Conservation (phyloP, 768 basidiomycete species). For the Leccinum variicolor region DNA sequence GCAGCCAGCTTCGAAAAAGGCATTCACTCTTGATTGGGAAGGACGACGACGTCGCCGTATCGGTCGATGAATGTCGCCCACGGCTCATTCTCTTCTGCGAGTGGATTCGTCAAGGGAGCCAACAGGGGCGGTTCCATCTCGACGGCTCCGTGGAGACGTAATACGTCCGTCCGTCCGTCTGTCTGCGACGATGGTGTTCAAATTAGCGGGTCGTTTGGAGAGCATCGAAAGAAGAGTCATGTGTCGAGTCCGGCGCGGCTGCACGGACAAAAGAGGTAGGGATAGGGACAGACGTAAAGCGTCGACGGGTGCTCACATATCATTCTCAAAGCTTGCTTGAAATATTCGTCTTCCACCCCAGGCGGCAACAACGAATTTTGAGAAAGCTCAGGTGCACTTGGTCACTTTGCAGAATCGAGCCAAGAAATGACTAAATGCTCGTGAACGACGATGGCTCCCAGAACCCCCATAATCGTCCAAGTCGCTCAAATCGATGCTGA, state of each 20-base stretch:
- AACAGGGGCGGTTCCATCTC: too few relatives aligned
- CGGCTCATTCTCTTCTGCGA: conserved; percentile 52
- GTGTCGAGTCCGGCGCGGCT: conserved; percentile 80
- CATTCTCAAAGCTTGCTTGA: too few relatives aligned
- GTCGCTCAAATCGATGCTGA: too few relatives aligned
- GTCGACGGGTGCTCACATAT: too few relatives aligned
- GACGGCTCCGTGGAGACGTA: conserved; percentile 86
- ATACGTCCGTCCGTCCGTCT: conserved; percentile 61
- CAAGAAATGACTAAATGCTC: too few relatives aligned
- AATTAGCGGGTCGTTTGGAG: conserved; percentile 67
- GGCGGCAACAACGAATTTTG: too few relatives aligned
- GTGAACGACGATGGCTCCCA: too few relatives aligned
- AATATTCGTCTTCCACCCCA: too few relatives aligned
- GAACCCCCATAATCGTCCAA: too few relatives aligned
- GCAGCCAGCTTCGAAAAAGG: conserved; percentile 86
- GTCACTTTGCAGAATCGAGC: too few relatives aligned
- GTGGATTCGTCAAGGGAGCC: conserved; percentile 59
- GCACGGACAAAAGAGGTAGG: background rate
- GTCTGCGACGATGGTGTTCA: conserved; percentile 76
- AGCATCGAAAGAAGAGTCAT: conserved; percentile 72
- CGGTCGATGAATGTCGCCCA: conserved; percentile 77
- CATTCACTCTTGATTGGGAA: conserved; percentile 70
- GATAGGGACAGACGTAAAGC: too few relatives aligned
- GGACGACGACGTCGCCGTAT: conserved; percentile 69
- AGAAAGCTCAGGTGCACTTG: too few relatives aligned